Base-by-base conservation (phyloP, 2,329 filamentous ascomycete genomes). In the Ascocoryne sarcoides region DNA sequence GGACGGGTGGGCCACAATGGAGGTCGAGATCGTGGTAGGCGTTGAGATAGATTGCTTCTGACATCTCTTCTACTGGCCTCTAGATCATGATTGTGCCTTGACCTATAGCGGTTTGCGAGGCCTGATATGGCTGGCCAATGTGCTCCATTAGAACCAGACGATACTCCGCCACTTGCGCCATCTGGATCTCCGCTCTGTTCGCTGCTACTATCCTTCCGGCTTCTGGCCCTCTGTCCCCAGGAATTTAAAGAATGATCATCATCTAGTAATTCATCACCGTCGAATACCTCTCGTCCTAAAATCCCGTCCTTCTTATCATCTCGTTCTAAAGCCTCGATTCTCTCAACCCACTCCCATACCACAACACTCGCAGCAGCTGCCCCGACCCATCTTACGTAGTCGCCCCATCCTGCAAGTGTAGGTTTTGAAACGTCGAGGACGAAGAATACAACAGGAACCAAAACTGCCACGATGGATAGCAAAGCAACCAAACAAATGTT, bases 261-360 rank as follows among this genome's bases (percentile, higher is more conserved):
- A 39, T 82, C 77, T 8, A 84, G 63, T 79, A 84, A 84, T 52
- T 85, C 82, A 53, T 85, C 81, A 2, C 79, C 81, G 54, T 84
- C 81, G 50, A 83, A 85, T 0, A 84, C 70, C 53, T 85, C 81
- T 46, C 80, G 66, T 10, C 81, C 81, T 2, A 84, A 62, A 34
- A 84, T 82, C 4, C 81, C 81, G 52, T 83, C 80, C 56, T 84
- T 84, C 53, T 78, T 75, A 50, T 84, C 80, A 54, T 84, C 78
- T 58, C 80, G 71, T 61, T 85, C 81, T 40, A 84, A 62, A 2
- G 79, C 79, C 59, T 86, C 82, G 44, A 85, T 86, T 28, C 82
- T 69, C 59, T 86, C 82, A 4, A 85, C 82, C 82, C 82, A 85
- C 61, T 86, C 82, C 82, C 82, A 86, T 4, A 86, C 82, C 21